Percentiles rank a stretch among this genome's conserved stretches.
Evolutionary conservation across 441 rosid genomes (phyloP).

Genomic region (Kokia cookei): DNA sequence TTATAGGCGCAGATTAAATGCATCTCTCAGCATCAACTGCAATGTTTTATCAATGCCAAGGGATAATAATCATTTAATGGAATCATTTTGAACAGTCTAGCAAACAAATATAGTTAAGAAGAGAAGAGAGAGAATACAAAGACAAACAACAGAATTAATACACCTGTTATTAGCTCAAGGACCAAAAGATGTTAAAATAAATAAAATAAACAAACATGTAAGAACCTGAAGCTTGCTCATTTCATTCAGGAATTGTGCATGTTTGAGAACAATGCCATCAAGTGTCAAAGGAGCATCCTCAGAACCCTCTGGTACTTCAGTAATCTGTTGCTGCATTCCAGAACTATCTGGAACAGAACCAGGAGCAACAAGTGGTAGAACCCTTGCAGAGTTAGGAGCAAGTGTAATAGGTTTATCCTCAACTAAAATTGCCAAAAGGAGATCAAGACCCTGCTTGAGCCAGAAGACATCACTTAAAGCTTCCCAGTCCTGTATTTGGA

Average conservation of each 20-base stretch:
- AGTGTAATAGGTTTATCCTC: conserved; percentile 87
- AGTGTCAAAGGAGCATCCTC: conserved; percentile 73
- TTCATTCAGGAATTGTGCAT: conserved; percentile 76
- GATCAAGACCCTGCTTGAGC: conserved; percentile 99
- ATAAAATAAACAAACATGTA: not conserved
- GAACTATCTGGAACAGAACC: conserved; percentile 59
- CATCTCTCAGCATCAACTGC: not conserved
- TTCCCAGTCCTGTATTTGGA: conserved; percentile 97
- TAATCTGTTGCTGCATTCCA: conserved; percentile 44
- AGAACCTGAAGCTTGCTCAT: conserved; percentile 90
- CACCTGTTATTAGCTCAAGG: not conserved
- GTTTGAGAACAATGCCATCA: conserved; percentile 72
- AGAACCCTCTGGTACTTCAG: conserved; percentile 57
- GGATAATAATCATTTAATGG: not conserved
- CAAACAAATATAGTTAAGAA: not conserved
- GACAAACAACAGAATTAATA: not conserved
- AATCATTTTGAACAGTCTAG: not conserved
- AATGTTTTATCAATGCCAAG: conserved; percentile 4
- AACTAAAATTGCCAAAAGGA: conserved; percentile 86
- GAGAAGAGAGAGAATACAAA: not conserved
- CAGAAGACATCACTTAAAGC: conserved; percentile 97
- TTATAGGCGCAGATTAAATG: not conserved
- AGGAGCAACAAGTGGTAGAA: conserved; percentile 55
- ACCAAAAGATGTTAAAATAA: not conserved
- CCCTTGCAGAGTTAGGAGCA: conserved; percentile 94